phyloP scores from a whole-genome alignment of 2,329 filamentous ascomycete species.

The Aspergillus sp. region DNA sequence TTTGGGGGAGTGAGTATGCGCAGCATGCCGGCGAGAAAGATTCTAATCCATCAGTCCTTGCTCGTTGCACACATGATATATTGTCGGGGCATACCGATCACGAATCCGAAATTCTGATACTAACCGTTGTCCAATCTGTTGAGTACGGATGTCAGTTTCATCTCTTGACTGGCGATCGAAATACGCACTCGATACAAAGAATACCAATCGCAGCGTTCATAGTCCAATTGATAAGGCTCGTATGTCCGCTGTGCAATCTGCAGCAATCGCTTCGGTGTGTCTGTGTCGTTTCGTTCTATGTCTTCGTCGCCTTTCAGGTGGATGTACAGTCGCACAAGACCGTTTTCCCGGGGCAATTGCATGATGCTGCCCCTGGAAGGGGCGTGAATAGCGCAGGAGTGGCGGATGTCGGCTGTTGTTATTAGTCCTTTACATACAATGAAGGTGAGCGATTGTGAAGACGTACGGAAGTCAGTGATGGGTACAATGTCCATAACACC shows the following conservation, averaged over 20 bases:
- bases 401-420: conserved; percentile 36
- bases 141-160: conserved; percentile 32
- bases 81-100: conserved; percentile 30
- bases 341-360: conserved; percentile 59
- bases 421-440: not conserved
- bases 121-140: conserved; percentile 56
- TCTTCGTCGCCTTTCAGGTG: conserved; percentile 43
- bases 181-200: conserved; percentile 15
- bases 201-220: conserved; percentile 60
- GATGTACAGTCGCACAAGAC: conserved; percentile 57
- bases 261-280: not conserved
- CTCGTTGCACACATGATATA: not conserved
- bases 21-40: conserved; percentile 64
- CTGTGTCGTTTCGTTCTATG: not conserved
- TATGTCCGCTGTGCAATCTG: conserved; percentile 54
- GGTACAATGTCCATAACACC: conserved; percentile 46
- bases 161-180: too few relatives aligned
- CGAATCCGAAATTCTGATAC: conserved; percentile 49
- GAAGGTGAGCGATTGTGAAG: not conserved
- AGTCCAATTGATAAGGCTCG: conserved; percentile 57
- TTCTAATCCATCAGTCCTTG: conserved; percentile 53
- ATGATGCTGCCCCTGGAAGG: conserved; percentile 51
- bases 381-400: conserved; percentile 51
- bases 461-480: conserved; percentile 45
- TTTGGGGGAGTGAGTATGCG: conserved; percentile 40